Evolutionary conservation across 768 basidiomycete genomes (phyloP), one percentile per base, ranked within the genome.

Genomic region (Termitomyces sp.): DNA sequence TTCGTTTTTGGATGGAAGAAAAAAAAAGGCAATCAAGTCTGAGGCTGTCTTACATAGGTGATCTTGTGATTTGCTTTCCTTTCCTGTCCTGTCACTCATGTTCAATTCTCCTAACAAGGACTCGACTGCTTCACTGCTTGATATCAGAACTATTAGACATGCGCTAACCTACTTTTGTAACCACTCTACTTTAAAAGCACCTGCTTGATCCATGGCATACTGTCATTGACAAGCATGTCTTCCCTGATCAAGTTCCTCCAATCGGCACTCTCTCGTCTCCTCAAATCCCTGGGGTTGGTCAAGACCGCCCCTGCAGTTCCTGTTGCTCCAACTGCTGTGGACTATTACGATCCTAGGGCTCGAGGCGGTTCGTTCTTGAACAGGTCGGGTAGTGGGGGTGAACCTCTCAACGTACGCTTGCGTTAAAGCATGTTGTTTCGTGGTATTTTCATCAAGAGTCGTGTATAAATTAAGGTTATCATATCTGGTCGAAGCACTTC

Each of bases 401-500:
- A 73, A 55, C 70, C 69, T 61, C 59, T 70, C 39, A 70, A 70
- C 48, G 71, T 70, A 65, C 76, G 80, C 51, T 44, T 7, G 16
- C 8, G 32, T 13, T 16, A n/a, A 32, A 55, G n/a, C n/a, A 9
- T 32, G 20, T 24, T 39, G 4, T 39, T 39, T 50, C 28, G n/a
- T 18, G 45, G 8, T 15, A n/a, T 4, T 33, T 46, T 35, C 48
- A 32, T 24, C n/a, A 53, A 45, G 20, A 55, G 22, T 15, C 50
- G 18, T 57, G 16, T 18, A 42, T 42, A 1, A 32, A 55, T 54
- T 4, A 55, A 87, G 70, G 82, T 87, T 45, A 84, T 87, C 64
- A 78, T 87, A 63, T 87, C 86, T 0, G 85, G 78, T 2, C 59
- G 75, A 24, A 86, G 84, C 68, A 82, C 82, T 7, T 74, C 78